Evolutionary conservation across 2,329 filamentous ascomycete species (phyloP).

Genomic region (Neobulgaria alba): DNA sequence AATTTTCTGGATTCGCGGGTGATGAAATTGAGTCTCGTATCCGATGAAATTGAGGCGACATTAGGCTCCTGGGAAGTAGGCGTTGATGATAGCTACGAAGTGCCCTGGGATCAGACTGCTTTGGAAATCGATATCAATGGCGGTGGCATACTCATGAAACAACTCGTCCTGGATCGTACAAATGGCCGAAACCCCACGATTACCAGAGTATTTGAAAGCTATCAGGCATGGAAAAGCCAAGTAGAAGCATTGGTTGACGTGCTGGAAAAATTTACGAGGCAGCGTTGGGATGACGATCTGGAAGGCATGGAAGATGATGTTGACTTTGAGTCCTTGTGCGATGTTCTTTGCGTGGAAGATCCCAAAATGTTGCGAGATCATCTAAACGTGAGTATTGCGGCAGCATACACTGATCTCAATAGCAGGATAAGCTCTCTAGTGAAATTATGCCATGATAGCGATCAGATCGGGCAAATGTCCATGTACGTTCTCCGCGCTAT

Average conservation of each 20-base stretch:
- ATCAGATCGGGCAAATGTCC: constrained; percentile 43
- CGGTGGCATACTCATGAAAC: constrained; percentile 60
- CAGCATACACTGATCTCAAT: constrained; percentile 51
- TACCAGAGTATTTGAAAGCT: constrained; percentile 51
- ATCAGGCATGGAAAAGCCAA: constrained; percentile 64
- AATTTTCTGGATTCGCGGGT: constrained; percentile 55
- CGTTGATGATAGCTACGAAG: constrained; percentile 39
- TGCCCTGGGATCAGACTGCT: constrained; percentile 60
- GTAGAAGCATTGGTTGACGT: constrained; percentile 58
- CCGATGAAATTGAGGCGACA: constrained; percentile 52
- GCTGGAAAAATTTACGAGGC: constrained; percentile 55
- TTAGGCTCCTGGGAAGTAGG: constrained; percentile 52
- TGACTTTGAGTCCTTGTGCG: constrained; percentile 56
- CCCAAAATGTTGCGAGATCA: constrained; percentile 53
- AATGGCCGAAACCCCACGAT: constrained; percentile 65
- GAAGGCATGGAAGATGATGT: constrained; percentile 65
- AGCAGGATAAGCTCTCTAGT: constrained; percentile 45
- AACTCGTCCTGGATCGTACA: constrained; percentile 57
- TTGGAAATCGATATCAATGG: constrained; percentile 57
- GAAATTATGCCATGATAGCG: constrained; percentile 35
- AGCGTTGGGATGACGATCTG: constrained; percentile 68
- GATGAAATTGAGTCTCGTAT: constrained; percentile 54
- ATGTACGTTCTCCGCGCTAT: constrained; percentile 66
- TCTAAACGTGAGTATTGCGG: constrained; percentile 46
- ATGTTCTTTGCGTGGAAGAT: constrained; percentile 63